Base-by-base conservation (phyloP, 129 eudicot genomes). In the Calendula officinalis region DNA sequence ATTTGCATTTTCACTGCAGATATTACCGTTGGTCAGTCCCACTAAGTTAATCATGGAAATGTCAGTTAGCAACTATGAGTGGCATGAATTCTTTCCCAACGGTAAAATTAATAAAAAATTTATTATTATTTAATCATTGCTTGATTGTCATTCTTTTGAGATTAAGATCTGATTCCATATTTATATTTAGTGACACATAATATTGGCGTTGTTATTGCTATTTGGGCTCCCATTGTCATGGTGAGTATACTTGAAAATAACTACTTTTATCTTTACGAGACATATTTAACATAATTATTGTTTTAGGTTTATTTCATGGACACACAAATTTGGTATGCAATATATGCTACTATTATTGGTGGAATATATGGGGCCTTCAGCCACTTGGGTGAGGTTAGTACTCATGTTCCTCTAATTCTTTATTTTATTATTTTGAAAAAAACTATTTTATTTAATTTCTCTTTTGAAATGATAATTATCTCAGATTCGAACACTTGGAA, bases 291-390 rank as follows among this genome's bases (percentile, higher is more conserved):
- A 30, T 63, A 30, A 43, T 54, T 72, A 45, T 36, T 30, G 47
- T 54, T 67, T 14, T 60, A 94, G 99, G 99, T 94, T 53, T 94
- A 94, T 72, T 84, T 86, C 78, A 89, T 89, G 99, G 99, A 94
- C 75, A 75, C 88, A 77, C 99, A 94, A 83, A 94, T 94, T 74
- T 94, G 99, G 99, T 94, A 94, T 77, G 86, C 99, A 62, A 89
- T 94, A 54, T 94, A 72, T 59, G 82, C 92, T 13, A 94, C 97
- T 36, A 47, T 94, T 75, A 61, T 94, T 54, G 99, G 99, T 54
- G 99, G 99, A 54, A 86, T 94, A 51, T 77, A 83, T 66, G 99
- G 99, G 72, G 99, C 99, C 55, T 94, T 94, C 84, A 94, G 97
- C 81, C 99, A 94, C 82, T 81, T 94, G 79, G 99, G 99, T 63